Percentiles rank a stretch among this genome's conserved stretches.
These are phyloP conservation scores for Rhizopogon roseolus DNA, from an alignment of 768 basidiomycete genomes.

Conservation along the genomic window DNA sequence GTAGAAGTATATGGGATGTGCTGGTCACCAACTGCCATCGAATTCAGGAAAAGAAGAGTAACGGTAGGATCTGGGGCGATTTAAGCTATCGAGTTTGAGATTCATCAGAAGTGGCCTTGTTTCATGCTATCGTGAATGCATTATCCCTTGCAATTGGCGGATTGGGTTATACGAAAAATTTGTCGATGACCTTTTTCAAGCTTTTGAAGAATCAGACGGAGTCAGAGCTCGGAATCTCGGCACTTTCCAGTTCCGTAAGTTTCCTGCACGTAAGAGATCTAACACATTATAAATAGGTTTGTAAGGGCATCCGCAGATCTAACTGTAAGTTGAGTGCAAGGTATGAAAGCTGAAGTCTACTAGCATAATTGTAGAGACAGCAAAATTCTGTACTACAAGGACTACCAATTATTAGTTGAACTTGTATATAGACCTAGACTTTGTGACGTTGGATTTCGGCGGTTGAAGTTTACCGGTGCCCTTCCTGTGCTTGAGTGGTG, in stretches of 20 bases:
- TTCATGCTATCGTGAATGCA: too few relatives aligned
- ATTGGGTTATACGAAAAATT: neutral
- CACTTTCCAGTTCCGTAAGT: neutral
- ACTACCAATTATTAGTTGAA: too few relatives aligned
- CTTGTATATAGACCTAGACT: too few relatives aligned
- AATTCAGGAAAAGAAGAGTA: neutral
- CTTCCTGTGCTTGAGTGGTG: too few relatives aligned
- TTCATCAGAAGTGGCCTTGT: neutral
- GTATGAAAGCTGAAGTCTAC: too few relatives aligned
- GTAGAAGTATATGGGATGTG: constrained; percentile 28
- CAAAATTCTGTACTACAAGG: too few relatives aligned
- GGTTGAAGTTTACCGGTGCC: too few relatives aligned
- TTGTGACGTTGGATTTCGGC: too few relatives aligned
- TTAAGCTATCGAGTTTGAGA: constrained; percentile 46
- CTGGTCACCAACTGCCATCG: constrained; percentile 22
- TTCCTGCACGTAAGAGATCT: neutral
- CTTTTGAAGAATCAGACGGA: neutral
- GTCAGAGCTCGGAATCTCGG: neutral
- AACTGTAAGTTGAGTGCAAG: too few relatives aligned
- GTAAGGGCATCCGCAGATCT: too few relatives aligned
- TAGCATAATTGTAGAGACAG: too few relatives aligned
- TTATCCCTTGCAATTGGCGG: neutral
- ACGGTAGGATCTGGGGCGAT: constrained; percentile 11
- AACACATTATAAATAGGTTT: too few relatives aligned
- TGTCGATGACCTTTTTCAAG: neutral